Base-by-base conservation (phyloP, 164 flowering plant genomes). In the Berberis vulgaris region DNA sequence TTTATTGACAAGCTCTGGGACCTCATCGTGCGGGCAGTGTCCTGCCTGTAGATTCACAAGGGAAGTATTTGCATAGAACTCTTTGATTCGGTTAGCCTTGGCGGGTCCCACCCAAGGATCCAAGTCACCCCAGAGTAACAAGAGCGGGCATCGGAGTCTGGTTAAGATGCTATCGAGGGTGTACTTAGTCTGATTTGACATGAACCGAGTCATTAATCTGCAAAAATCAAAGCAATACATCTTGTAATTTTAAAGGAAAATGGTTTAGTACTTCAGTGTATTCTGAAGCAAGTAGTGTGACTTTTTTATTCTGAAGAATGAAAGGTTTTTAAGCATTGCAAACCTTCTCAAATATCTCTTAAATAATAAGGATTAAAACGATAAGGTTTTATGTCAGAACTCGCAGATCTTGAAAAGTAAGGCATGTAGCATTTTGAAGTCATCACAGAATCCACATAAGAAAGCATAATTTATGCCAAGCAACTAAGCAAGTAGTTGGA, bases 101-200 rank as follows among this genome's bases (percentile, higher is more conserved):
- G 88, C 79, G 55, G 96, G 87, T 12, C 97, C 99, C 0, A 89
- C 97, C 97, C 99, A 94, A n/a, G 99, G 99, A 71, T 94, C 99
- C 13, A 87, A 78, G 73, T 94, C 99, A 4, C 97, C 99, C 97
- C 99, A 94, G 8, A 94, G 78, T 79, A 94, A 57, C 69, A 91
- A 68, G 67, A 94, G 63, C 2, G 99, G 99, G 73, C 99, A 94
- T 5, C 86, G 72, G 41, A 94, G 86, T 78, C 82, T 64, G 67
- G 77, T 74, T 53, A 94, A 65, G 49, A 85, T 74, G 43, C 84
- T 76, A 72, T 88, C 81, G 10, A 91, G 83, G 1, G 96, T 87
- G 81, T 88, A 94, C 69, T 76, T 78, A 59, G 72, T 79, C 71
- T 90, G 97, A 64, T 88, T 91, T 54, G 74, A 55, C 85, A 90